Conservation (phyloP, 2,329 filamentous ascomycete genomes). For the Cytospora piceae region DNA sequence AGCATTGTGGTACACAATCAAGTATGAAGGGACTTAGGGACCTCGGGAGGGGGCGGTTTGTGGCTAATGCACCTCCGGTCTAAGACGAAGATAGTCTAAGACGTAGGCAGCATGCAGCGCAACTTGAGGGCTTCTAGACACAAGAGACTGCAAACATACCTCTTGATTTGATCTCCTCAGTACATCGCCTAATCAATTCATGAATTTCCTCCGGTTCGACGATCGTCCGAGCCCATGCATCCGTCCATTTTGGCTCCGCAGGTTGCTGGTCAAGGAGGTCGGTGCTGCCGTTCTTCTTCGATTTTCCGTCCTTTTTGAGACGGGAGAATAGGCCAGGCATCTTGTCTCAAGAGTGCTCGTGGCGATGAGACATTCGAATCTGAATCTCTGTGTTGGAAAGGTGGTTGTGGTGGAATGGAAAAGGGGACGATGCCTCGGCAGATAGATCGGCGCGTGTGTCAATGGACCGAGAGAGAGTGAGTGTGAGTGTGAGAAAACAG, state of each 20-base stretch:
- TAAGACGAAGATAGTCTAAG: constrained; percentile 20
- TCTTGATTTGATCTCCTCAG: constrained; percentile 89
- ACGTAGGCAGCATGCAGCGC: constrained; percentile 30
- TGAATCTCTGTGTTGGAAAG: background rate
- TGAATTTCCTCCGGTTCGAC: constrained; percentile 90
- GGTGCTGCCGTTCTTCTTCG: constrained; percentile 66
- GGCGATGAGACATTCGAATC: constrained; percentile 29
- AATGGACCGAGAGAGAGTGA: constrained; percentile 3
- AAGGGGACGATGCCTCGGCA: constrained; percentile 26
- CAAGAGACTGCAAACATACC: constrained; percentile 60
- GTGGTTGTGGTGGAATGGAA: constrained; percentile 4
- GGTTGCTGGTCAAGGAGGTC: constrained; percentile 56
- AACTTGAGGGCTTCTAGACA: background rate
- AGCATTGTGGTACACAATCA: constrained; percentile 30
- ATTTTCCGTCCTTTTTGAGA: constrained; percentile 76
- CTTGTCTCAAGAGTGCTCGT: constrained; percentile 19
- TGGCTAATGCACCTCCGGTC: constrained; percentile 28
- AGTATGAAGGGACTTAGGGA: background rate
- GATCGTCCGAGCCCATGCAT: constrained; percentile 81
- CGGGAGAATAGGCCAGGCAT: constrained; percentile 58
- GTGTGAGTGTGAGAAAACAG: background rate
- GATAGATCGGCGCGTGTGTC: constrained; percentile 21
- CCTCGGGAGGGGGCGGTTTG: background rate
- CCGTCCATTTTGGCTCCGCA: constrained; percentile 79
- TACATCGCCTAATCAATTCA: constrained; percentile 83